Evolutionary conservation across 139 green algal genomes (phyloP).

Genomic region (Protoeuglena noctilucae): DNA sequence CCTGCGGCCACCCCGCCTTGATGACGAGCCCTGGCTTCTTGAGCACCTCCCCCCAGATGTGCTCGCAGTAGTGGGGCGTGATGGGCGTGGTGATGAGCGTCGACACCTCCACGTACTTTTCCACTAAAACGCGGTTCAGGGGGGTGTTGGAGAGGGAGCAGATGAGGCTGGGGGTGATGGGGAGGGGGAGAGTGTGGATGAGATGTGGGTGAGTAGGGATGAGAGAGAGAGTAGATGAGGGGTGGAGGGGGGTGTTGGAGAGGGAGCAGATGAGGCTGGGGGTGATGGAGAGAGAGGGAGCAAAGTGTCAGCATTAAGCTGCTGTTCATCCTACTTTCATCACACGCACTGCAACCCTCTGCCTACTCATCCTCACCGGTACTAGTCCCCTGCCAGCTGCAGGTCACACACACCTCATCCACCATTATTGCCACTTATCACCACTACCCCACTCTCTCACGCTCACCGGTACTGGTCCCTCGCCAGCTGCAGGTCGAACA

Average conservation of each 20-base stretch:
- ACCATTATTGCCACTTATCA: too few relatives aligned
- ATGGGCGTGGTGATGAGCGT: slow-evolving; percentile 73
- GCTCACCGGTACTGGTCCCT: slow-evolving; percentile 70
- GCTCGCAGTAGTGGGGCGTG: slow-evolving; percentile 79
- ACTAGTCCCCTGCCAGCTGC: slow-evolving; percentile 69
- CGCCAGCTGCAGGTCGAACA: slow-evolving; percentile 72
- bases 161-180: slow-evolving; percentile 20
- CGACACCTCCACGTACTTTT: slow-evolving; percentile 61
- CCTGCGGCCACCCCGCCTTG: slow-evolving; percentile 61
- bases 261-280: background rate
- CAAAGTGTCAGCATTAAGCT: background rate
- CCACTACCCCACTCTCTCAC: background rate
- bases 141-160: slow-evolving; percentile 55
- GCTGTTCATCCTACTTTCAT: too few relatives aligned
- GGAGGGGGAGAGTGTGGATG: too few relatives aligned
- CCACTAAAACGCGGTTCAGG: slow-evolving; percentile 58
- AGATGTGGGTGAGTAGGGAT: too few relatives aligned
- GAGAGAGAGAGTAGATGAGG: background rate
- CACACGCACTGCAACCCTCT: too few relatives aligned
- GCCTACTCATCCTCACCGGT: slow-evolving; percentile 37
- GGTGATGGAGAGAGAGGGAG: background rate
- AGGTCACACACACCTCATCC: slow-evolving; percentile 83
- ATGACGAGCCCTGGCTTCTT: slow-evolving; percentile 27
- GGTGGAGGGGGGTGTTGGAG: too few relatives aligned
- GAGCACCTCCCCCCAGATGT: slow-evolving; percentile 74